Evolutionary conservation across 1,139 yeast genomes (phyloP), one percentile per base, ranked within the genome.

Genomic region (Magnusiomyces tetraspermus): DNA sequence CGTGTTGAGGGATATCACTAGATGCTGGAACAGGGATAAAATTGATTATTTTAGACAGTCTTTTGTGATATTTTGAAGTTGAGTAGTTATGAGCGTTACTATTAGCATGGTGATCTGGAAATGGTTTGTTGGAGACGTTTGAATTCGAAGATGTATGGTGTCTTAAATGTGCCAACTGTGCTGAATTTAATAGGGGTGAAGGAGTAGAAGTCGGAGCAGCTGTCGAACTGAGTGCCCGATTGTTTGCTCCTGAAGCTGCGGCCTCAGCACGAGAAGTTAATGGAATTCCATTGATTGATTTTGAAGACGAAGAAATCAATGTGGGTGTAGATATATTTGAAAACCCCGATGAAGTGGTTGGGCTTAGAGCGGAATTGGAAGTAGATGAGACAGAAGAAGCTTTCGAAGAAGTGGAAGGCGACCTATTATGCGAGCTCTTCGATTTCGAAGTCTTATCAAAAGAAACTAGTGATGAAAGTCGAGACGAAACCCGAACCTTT

Each of bases 311-410:
- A 3, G 42, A 38, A 38, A 38, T 38, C 15, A 38, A 21, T 4
- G 42, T 38, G 5, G 42, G 42, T 5, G 42, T 38, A 5, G 42
- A 38, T 8, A 38, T 38, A 19, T 38, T 38, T 6, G 42, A 38
- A 15, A 38, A 17, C 11, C 42, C 42, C 3, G 42, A 38, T 4
- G 24, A 17, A 38, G 42, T 5, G 23, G 5, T 15, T 15, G 15
- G 42, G n/a, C 8, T 38, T 6, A 15, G 21, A 15, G 42, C 3
- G 4, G 38, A 33, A 13, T 13, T 10, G 4, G 38, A 33, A 8
- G n/a, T 17, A 33, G 65, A 60, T 38, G 63, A 57, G 46, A 63
- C 55, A 31, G 60, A 40, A 46, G 52, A 52, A 26, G 57, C 53
- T 38, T 60, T 59, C 26, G 60, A 48, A 2, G 62, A 50, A 15